A percentile compares a stretch with the other conserved stretches of the same genome.
These are phyloP conservation scores for Asterophora parasitica DNA, from an alignment of 768 basidiomycete species.

Conservation along the genomic window DNA sequence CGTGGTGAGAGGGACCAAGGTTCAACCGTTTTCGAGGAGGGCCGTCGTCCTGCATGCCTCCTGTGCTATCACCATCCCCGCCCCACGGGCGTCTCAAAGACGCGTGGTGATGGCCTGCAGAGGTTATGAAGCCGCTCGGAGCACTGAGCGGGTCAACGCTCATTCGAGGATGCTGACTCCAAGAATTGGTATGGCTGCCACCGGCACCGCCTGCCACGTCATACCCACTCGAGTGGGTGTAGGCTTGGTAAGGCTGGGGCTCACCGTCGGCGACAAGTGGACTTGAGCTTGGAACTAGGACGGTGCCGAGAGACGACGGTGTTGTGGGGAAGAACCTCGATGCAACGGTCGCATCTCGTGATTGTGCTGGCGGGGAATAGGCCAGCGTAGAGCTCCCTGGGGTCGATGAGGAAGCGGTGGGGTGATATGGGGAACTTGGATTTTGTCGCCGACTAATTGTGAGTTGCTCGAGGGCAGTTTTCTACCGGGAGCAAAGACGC, in stretches of 20 bases:
- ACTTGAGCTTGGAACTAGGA: constrained; percentile 78
- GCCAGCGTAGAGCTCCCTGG: constrained; percentile 18
- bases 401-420: constrained; percentile 24
- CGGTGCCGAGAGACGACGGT: constrained; percentile 44
- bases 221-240: constrained; percentile 30
- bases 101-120: constrained; percentile 42
- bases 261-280: constrained; percentile 42
- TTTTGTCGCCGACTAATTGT: constrained; percentile 36
- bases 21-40: constrained; percentile 72
- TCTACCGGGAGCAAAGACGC: constrained; percentile 24
- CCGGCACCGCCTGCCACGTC: constrained; percentile 42
- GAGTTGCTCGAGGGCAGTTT: constrained; percentile 43
- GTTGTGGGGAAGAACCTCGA: constrained; percentile 55
- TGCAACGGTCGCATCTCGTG: constrained; percentile 68
- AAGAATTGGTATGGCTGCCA: constrained; percentile 30
- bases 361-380: constrained; percentile 52
- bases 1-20: constrained; percentile 39
- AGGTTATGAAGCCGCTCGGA: constrained; percentile 53
- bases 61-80: constrained; percentile 32
- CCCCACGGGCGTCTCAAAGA: constrained; percentile 45
- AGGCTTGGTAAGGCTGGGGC: constrained; percentile 35
- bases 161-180: constrained; percentile 30
- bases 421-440: constrained; percentile 22
- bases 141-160: constrained; percentile 51
- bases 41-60: constrained; percentile 48